Percentiles rank a stretch among this genome's conserved stretches.
Conservation (phyloP, 768 basidiomycete species). For the Clitopilus passeckerianus region DNA sequence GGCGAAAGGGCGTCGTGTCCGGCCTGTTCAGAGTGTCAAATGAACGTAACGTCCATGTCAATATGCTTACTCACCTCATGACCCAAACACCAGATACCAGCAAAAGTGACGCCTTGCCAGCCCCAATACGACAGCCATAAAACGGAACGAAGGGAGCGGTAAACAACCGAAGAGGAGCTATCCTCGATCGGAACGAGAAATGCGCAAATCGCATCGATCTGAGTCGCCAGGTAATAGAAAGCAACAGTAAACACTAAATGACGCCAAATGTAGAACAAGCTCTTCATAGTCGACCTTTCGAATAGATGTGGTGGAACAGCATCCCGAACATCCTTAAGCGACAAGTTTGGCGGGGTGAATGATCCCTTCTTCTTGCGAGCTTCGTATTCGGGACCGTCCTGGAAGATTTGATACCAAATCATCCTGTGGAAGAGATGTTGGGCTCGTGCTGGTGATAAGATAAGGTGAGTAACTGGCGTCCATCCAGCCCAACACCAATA, state of each 20-base stretch:
- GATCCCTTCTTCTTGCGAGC: slow-evolving; percentile 29
- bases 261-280: slow-evolving; percentile 36
- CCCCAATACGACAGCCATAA: slow-evolving; percentile 47
- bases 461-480: neutral
- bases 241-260: slow-evolving; percentile 33
- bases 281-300: slow-evolving; percentile 35
- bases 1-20: slow-evolving; percentile 47
- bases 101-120: slow-evolving; percentile 42
- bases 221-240: slow-evolving; percentile 34
- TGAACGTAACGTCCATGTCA: neutral
- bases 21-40: no score
- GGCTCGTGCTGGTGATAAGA: neutral
- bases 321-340: slow-evolving; percentile 38
- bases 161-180: slow-evolving; percentile 2
- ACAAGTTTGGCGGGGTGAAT: slow-evolving; percentile 37
- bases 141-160: slow-evolving; percentile 13
- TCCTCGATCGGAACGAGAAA: slow-evolving; percentile 2
- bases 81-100: slow-evolving; percentile 42
- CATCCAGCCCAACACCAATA: neutral
- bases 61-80: slow-evolving; percentile 31
- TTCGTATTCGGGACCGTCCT: slow-evolving; percentile 46
- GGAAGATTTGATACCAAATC: slow-evolving; percentile 38
- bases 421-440: slow-evolving; percentile 10
- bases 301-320: slow-evolving; percentile 46
- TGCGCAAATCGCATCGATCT: slow-evolving; percentile 19